phyloP scores from a whole-genome alignment of 2,329 filamentous ascomycete genomes.

The Fusarium sp. region DNA sequence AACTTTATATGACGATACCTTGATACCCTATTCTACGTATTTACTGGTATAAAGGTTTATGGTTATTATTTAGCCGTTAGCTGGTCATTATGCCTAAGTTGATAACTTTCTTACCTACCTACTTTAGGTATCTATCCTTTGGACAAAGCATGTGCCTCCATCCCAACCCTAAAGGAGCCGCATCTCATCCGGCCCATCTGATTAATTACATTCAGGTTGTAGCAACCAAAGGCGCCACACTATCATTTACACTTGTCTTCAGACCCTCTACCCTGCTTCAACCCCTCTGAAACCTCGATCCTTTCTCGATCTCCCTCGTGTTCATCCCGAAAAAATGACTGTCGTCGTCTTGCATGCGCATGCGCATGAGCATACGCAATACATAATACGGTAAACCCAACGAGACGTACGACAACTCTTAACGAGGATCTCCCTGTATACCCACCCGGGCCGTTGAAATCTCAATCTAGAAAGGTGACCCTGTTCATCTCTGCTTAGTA shows the following conservation, averaged over 20 bases:
- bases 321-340: constrained; percentile 25
- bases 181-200: constrained; percentile 22
- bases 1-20: background rate
- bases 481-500: constrained; percentile 35
- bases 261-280: constrained; percentile 6
- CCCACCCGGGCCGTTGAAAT: constrained; percentile 42
- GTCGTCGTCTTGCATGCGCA: constrained; percentile 16
- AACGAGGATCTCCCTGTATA: constrained; percentile 37
- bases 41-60: background rate
- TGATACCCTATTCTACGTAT: background rate
- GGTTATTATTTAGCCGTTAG: background rate
- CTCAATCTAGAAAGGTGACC: constrained; percentile 38
- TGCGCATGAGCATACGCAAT: constrained; percentile 14
- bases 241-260: background rate
- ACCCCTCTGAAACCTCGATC: constrained; percentile 9
- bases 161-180: constrained; percentile 27
- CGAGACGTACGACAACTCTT: constrained; percentile 32
- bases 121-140: background rate
- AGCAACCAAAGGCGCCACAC: constrained; percentile 7
- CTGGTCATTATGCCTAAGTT: background rate
- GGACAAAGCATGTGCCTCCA: background rate
- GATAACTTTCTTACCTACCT: background rate
- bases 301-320: constrained; percentile 26
- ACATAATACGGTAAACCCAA: constrained; percentile 7
- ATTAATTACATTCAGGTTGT: constrained; percentile 18